Evolutionary conservation across 2,329 filamentous ascomycete genomes (phyloP), one percentile per base, ranked within the genome.

Genomic region (Nannizzia gypsea): DNA sequence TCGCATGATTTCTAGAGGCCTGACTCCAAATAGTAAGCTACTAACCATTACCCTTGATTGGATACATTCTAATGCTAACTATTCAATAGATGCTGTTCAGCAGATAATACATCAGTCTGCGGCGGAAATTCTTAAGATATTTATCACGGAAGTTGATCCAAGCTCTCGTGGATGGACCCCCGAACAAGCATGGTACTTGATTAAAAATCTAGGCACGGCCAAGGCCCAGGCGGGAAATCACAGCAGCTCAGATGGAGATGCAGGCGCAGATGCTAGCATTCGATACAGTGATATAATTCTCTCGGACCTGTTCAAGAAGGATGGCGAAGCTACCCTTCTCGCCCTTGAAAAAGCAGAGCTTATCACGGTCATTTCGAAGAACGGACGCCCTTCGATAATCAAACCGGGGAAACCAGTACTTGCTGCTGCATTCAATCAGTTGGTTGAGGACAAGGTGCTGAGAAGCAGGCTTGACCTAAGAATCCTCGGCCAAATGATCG

Each of bases 81-180:
- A 17, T 28, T 36, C 3, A 17, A 59, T 60, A 78, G 81, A 87
- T 65, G 93, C 93, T 2, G 86, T 96, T 1, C 79, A 84, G 22
- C 90, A 96, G 64, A 97, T 99, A 63, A 87, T 96, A 59, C 85
- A 89, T 59, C 90, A 96, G 69, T 88, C 87, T 17, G 88, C 90
- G 0, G 89, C 88, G 0, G 93, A 97, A 69, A 91, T 97, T 55
- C 77, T 96, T 63, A 95, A 96, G 69, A 90, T 96, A 80, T 97
- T 91, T 75, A 82, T 99, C 31, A 78, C 95, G 2, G 68, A 78
- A 48, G 70, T 74, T 24, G 82, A 84, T 52, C 81, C 81, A 57
- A 75, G 77, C 2, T 76, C 79, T 44, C 81, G 81, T 31, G 81
- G 82, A 59, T 97, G 90, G 88, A 88, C 85, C 0, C 78, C 84